Conservation (phyloP, 192 early-diverging fungal species). For the Linnemannia exigua region DNA sequence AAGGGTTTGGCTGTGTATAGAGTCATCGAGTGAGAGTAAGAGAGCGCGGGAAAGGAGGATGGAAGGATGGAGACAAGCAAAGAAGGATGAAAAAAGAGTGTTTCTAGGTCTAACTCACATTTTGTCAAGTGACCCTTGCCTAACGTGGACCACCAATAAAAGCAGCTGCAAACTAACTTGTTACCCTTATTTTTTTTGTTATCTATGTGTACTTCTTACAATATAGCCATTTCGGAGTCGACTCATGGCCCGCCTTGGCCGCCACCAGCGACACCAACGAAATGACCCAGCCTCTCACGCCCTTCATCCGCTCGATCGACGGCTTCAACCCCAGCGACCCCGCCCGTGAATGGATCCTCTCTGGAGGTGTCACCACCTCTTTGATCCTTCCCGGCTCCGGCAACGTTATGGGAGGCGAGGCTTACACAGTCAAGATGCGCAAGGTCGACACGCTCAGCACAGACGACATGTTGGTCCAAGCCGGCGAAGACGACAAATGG, state of each 20-base stretch:
- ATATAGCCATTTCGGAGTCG: constrained; percentile 73
- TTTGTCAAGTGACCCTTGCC: background rate
- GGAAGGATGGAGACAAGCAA: background rate
- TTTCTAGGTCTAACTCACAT: background rate
- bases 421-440: constrained; percentile 75
- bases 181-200: background rate
- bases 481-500: constrained; percentile 64
- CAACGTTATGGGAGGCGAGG: constrained; percentile 86
- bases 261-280: constrained; percentile 78
- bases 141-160: background rate
- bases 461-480: constrained; percentile 78
- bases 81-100: background rate
- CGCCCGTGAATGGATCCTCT: constrained; percentile 56
- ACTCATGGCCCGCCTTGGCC: constrained; percentile 71
- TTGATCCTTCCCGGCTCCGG: constrained; percentile 80
- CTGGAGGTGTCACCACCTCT: constrained; percentile 83
- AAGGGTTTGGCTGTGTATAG: background rate
- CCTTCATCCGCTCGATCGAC: constrained; percentile 77
- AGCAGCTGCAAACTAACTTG: background rate
- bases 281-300: constrained; percentile 68
- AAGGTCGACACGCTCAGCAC: constrained; percentile 63
- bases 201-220: background rate
- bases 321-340: constrained; percentile 78
- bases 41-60: background rate
- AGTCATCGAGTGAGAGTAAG: background rate